Evolutionary conservation across 257 asterid species (phyloP).

Genomic region (Voacanga thouarsii): DNA sequence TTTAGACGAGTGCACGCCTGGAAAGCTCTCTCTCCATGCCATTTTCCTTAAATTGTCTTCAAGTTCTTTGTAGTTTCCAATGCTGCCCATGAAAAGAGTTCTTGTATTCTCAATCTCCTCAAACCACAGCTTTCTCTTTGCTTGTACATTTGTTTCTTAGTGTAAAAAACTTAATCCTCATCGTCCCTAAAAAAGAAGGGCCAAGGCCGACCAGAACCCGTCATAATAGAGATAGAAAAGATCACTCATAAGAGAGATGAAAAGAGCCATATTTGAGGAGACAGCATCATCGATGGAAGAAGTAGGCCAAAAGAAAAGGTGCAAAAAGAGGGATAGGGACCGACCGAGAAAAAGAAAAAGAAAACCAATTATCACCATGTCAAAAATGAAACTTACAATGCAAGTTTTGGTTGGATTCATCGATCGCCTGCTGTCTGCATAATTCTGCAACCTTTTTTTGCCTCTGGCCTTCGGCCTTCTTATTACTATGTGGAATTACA

Average conservation of each 20-base stretch:
- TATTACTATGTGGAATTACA: neutral
- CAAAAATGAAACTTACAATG: conserved; percentile 20
- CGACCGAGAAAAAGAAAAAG: neutral
- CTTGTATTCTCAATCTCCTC: neutral
- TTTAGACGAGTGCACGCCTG: neutral
- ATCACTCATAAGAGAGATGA: neutral
- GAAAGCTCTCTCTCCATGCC: neutral
- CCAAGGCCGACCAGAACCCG: neutral
- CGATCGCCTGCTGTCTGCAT: neutral
- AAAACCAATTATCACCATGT: neutral
- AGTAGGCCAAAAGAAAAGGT: conserved; percentile 29
- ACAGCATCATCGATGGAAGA: conserved; percentile 20
- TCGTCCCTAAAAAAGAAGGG: too few relatives aligned
- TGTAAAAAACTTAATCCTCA: too few relatives aligned
- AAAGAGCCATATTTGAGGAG: conserved; percentile 1
- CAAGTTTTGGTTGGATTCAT: conserved; percentile 20
- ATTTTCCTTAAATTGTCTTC: neutral
- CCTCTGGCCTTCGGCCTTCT: neutral
- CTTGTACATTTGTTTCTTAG: neutral
- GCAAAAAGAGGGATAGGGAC: conserved; percentile 13
- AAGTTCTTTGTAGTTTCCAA: neutral
- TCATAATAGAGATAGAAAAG: neutral
- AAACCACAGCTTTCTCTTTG: neutral
- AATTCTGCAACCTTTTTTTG: neutral
- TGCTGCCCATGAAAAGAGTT: neutral